Evolutionary conservation across 768 basidiomycete genomes (phyloP), one percentile per base, ranked within the genome.

Genomic region (Solioccasus polychromus): DNA sequence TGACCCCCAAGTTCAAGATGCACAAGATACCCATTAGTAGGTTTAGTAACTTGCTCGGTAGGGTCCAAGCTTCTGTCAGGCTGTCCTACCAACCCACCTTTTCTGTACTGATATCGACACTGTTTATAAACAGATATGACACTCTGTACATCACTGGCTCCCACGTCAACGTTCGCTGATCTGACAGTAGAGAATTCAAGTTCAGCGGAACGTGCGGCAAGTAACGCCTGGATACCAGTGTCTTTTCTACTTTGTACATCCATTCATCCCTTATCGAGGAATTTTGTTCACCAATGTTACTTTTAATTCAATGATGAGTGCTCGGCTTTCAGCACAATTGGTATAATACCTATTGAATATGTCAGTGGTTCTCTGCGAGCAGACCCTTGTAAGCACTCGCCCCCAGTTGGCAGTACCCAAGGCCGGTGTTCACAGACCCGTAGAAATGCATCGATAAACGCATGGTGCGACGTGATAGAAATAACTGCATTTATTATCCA

Each of bases 391-490:
- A 20, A 30, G 9, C 23, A 63, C 75, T 54, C 37, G 78, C 86
- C 86, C 70, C 86, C 85, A 5, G 83, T 85, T 1, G 79, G 75
- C 18, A 87, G 61, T 5, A 53, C 38, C 58, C 76, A 80, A 8
- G 42, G 47, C 2, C 59, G 57, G n/a, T 80, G 72, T 4, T 70
- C 76, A 23, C 79, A 62, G 0, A 71, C 71, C 4, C 58, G 64
- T 52, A 85, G 52, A 39, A 85, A 76, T 1, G 74, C 78, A 35
- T 74, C 72, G 34, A 83, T 82, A 48, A 82, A 75, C 1, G 78
- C 82, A 15, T 77, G 72, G 56, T 89, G 87, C 1, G 79, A 76
- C 1, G 83, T 84, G 47, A 87, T 74, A 4, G 83, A 81, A 15
- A 87, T 74, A 51, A 77, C 86, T 88, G 32, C 20, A 39, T 28